These are phyloP conservation scores for Fremontodendron californicum DNA, from an alignment of 345 rosid genomes.

Conservation along the genomic window DNA sequence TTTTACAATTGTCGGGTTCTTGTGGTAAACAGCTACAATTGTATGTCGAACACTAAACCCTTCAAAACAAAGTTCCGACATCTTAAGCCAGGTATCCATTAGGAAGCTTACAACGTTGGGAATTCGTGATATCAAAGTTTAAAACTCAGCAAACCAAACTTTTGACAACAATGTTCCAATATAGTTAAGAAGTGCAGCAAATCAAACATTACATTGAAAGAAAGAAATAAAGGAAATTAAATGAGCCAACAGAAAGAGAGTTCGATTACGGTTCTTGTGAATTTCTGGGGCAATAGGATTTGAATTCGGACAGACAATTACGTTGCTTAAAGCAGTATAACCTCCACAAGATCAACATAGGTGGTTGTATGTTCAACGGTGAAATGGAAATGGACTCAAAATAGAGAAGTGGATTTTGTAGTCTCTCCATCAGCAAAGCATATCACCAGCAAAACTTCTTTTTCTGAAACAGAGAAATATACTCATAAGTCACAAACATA, in stretches of 20 bases:
- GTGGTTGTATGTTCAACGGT: conserved; percentile 6
- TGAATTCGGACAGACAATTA: background rate
- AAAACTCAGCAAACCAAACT: background rate
- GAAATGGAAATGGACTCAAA: background rate
- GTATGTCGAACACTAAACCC: background rate
- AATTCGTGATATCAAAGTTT: background rate
- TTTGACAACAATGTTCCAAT: background rate
- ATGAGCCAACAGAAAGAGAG: conserved; percentile 7
- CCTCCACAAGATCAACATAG: conserved; percentile 10
- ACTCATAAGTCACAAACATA: background rate
- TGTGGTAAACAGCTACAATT: background rate
- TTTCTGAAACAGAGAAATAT: conserved; percentile 35
- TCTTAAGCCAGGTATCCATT: background rate
- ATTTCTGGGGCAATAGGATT: background rate
- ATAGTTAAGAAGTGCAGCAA: background rate
- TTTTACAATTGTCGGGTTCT: too few species aligned
- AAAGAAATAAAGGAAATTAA: background rate
- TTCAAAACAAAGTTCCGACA: background rate
- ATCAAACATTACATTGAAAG: conserved; percentile 4
- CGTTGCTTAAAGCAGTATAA: conserved; percentile 10
- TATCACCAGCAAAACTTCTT: conserved; percentile 63
- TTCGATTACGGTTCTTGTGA: background rate
- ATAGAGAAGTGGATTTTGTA: background rate
- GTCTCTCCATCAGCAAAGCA: conserved; percentile 19
- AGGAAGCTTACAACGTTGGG: background rate